Evolutionary conservation across 2,329 filamentous ascomycete genomes (phyloP).

Genomic region (Sporothrix euskadiensis): DNA sequence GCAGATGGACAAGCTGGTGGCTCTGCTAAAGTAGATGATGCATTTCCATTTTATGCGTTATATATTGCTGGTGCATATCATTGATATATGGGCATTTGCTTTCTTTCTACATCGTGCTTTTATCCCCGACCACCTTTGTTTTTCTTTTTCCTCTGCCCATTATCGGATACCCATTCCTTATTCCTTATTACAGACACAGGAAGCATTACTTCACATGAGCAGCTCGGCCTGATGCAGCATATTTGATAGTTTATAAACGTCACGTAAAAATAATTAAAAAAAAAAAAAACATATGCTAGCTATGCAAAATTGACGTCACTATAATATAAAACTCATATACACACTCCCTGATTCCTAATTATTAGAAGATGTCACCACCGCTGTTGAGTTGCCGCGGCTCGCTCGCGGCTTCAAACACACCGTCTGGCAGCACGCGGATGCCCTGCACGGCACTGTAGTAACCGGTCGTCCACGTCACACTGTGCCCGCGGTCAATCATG

Average conservation of each 20-base stretch:
- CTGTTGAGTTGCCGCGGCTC: conserved; percentile 79
- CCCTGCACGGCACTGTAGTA: conserved; percentile 69
- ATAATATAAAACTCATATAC: neutral
- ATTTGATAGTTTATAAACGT: neutral
- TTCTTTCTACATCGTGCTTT: neutral
- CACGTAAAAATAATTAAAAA: neutral
- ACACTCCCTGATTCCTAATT: neutral
- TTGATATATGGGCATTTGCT: neutral
- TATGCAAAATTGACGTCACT: conserved; percentile 1
- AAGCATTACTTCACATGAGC: neutral
- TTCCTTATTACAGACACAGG: neutral
- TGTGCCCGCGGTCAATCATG: conserved; percentile 67
- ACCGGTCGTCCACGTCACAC: conserved; percentile 66
- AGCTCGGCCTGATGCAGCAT: neutral
- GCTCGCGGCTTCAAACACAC: conserved; percentile 73
- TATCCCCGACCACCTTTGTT: neutral
- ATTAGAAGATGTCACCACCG: conserved; percentile 59
- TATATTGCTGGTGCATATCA: neutral
- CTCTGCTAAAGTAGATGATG: conserved; percentile 25
- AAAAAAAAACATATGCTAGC: neutral
- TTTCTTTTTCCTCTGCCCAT: neutral
- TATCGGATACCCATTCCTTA: conserved; percentile 25
- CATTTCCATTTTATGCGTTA: neutral
- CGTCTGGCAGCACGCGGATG: conserved; percentile 63
- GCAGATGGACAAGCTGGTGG: conserved; percentile 72